A percentile compares a stretch with the other conserved stretches of the same genome.
phyloP scores from a whole-genome alignment of 208 protist genomes.

The Wallacemonas sp. region DNA sequence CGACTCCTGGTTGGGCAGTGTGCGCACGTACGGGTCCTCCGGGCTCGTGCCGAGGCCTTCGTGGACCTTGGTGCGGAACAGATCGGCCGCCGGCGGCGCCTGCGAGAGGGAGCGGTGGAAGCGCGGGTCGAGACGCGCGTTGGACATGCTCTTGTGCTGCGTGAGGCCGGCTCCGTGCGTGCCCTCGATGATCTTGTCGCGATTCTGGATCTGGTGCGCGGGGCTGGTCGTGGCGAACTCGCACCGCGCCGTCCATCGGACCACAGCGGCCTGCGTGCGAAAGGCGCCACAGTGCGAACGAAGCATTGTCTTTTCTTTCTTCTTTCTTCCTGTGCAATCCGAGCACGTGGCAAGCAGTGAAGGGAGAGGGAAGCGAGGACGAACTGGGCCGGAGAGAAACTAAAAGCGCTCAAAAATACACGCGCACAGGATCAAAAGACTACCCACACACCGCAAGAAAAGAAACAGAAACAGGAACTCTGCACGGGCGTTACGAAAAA shows the following conservation, averaged over 20 bases:
- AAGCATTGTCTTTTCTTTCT: constrained; percentile 12
- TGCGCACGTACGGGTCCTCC: constrained; percentile 76
- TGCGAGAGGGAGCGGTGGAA: constrained; percentile 32
- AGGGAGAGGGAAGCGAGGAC: no score
- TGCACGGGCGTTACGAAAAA: no score
- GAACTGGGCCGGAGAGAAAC: no score
- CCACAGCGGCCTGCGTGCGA: background rate
- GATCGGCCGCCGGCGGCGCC: constrained; percentile 66
- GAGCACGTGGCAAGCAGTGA: no score
- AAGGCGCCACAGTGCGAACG: background rate
- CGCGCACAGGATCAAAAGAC: no score
- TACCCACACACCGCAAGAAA: no score
- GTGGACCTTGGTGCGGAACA: constrained; percentile 75
- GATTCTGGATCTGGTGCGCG: constrained; percentile 47
- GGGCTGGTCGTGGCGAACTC: background rate
- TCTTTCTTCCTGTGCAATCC: background rate
- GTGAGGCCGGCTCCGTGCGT: constrained; percentile 75
- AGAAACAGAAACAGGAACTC: no score
- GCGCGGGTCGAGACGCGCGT: constrained; percentile 16
- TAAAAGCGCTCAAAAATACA: no score
- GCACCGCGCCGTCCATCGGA: background rate
- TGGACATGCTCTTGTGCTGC: constrained; percentile 58
- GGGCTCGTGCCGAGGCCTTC: constrained; percentile 77
- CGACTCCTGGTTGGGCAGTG: constrained; percentile 71
- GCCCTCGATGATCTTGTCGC: constrained; percentile 45